Percentiles rank a stretch among this genome's conserved stretches.
phyloP scores from a whole-genome alignment of 345 rosid genomes.

The Gossypium thurberi region DNA sequence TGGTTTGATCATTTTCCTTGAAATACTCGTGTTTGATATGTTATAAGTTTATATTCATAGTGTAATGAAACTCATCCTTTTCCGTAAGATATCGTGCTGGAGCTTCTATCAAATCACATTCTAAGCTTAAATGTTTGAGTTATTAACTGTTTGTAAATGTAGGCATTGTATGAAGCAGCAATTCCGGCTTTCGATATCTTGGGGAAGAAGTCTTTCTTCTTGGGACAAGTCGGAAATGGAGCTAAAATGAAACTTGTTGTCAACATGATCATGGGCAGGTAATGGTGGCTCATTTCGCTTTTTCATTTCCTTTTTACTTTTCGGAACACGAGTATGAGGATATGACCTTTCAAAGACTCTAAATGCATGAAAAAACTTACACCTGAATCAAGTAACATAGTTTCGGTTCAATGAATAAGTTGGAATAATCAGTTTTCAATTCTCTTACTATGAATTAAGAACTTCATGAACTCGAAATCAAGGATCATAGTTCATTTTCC shows the following conservation, averaged over 20 bases:
- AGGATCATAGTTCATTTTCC: neutral
- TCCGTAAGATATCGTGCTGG: no score
- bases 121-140: neutral
- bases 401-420: neutral
- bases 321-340: neutral
- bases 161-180: slow-evolving; percentile 69
- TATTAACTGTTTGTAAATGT: slow-evolving; percentile 8
- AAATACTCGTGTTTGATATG: no score
- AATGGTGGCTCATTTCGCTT: slow-evolving; percentile 1
- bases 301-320: neutral
- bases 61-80: no score
- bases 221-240: slow-evolving; percentile 92
- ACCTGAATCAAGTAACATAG: neutral
- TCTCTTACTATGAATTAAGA: neutral
- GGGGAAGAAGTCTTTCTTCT: slow-evolving; percentile 85
- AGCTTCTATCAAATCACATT: neutral
- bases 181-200: slow-evolving; percentile 65
- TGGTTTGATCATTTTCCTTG: neutral
- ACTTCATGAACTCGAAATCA: neutral
- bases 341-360: neutral
- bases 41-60: no score
- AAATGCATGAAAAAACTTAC: neutral
- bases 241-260: slow-evolving; percentile 94
- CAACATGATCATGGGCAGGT: slow-evolving; percentile 99
- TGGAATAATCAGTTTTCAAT: neutral